Base-by-base conservation (phyloP, 495 filamentous ascomycete genomes). In the Aspergillus diversus region DNA sequence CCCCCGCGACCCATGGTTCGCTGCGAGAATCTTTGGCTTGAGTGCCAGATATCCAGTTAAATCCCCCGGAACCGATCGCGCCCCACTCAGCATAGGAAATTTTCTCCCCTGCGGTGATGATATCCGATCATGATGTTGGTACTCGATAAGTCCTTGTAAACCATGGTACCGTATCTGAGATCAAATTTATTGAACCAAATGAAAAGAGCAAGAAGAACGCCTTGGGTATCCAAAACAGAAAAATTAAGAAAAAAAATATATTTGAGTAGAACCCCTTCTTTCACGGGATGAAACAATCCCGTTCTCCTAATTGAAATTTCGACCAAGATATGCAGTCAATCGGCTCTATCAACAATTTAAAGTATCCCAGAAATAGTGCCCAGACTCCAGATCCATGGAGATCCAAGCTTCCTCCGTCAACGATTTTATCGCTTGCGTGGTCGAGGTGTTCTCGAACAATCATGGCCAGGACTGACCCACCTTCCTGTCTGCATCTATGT, bases 1-100 rank as follows among this genome's bases (percentile, higher is more conserved):
- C 34, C 31, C 31, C 51, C 5, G 5, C 27, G 66, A 65, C 54
- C 67, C 64, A 60, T 64, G 64, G 67, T 66, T 69, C 51, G 47
- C 55, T 21, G 15, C 66, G 63, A 63, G 57, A 57, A 63, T 50
- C 54, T 7, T 48, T 61, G 43, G 46, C 35, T 46, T 39, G 13
- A 43, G 27, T 47, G 59, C 55, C 33, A 55, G 37, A 59, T 52
- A 49, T 47, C 46, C 33, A 54, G 27, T 54, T 6, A 54, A 27
- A 27, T 12, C 34, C 51, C 51, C 33, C 11, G 33, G 51, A 34
- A 54, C 27, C 51, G 31, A 34, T 54, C 51, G 16, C 16, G 51
- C 27, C 34, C 51, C 51, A 54, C 51, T 54, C 39, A 33, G 32
- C 31, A 34, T 61, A 34, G 47, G 49, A 57, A 56, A 32, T 17